A percentile compares a stretch with the other conserved stretches of the same genome.
phyloP scores from a whole-genome alignment of 1,284 basidiomycete species.

The Sutorius eximius region DNA sequence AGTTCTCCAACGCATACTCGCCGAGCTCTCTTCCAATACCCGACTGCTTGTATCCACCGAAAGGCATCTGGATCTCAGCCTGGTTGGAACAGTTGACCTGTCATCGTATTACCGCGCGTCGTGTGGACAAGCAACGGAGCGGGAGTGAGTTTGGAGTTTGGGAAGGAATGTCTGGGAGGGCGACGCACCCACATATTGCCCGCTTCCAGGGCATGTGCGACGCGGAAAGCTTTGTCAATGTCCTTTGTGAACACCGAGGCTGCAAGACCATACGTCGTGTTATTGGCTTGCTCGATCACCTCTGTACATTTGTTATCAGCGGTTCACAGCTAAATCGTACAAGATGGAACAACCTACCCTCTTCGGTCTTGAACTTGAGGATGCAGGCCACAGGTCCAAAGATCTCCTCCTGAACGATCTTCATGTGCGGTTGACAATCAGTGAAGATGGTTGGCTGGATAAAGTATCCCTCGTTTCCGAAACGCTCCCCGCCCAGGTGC shows the following conservation, averaged over 20 bases:
- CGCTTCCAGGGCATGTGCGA: slow-evolving; percentile 71
- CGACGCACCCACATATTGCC: slow-evolving; percentile 64
- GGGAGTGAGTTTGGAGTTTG: background rate
- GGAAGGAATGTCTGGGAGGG: background rate
- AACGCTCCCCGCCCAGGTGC: slow-evolving; percentile 60
- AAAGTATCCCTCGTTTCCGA: slow-evolving; percentile 58
- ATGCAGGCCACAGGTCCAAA: slow-evolving; percentile 49
- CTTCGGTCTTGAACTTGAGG: slow-evolving; percentile 21
- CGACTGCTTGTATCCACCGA: slow-evolving; percentile 82
- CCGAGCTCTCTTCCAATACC: slow-evolving; percentile 77
- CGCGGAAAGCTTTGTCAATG: slow-evolving; percentile 63
- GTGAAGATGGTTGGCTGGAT: slow-evolving; percentile 69
- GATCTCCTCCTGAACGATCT: slow-evolving; percentile 74
- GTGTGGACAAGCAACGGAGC: background rate
- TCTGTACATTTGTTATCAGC: slow-evolving; percentile 34
- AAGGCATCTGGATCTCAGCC: slow-evolving; percentile 61
- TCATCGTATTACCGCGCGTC: background rate
- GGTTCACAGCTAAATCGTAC: background rate
- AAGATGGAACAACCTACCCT: slow-evolving; percentile 6
- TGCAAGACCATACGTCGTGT: slow-evolving; percentile 75
- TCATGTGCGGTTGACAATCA: slow-evolving; percentile 59
- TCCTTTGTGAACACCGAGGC: slow-evolving; percentile 77
- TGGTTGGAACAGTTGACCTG: slow-evolving; percentile 70
- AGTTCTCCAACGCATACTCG: slow-evolving; percentile 69
- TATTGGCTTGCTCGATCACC: slow-evolving; percentile 66